Conservation (phyloP, 1,139 yeast genomes). For the Hanseniaspora gamundiae region DNA sequence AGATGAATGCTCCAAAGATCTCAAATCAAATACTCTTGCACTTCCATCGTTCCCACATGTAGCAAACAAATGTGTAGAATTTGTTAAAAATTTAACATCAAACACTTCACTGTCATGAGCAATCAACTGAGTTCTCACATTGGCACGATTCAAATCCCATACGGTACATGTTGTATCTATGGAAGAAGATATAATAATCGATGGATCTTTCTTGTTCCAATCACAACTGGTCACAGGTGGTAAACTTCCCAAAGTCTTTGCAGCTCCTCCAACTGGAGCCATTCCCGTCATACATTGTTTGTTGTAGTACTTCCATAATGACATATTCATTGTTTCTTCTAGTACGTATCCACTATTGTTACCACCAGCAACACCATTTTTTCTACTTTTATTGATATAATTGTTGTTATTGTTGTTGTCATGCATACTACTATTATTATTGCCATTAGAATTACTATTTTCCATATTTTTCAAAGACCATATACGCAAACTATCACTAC, state of each 20-base stretch:
- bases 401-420: background rate
- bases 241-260: conserved; percentile 23
- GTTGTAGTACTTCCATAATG: conserved; percentile 23
- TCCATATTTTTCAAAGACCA: conserved; percentile 17
- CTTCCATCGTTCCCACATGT: conserved; percentile 96
- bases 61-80: conserved; percentile 70
- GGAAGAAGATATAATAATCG: conserved; percentile 67
- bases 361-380: conserved; percentile 10
- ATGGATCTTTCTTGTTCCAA: conserved; percentile 72
- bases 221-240: conserved; percentile 91
- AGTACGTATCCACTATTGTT: conserved; percentile 14
- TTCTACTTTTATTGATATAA: background rate
- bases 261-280: conserved; percentile 7
- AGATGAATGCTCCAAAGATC: conserved; percentile 87
- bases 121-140: conserved; percentile 82
- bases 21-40: conserved; percentile 78
- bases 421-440: no score
- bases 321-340: conserved; percentile 22
- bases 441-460: background rate
- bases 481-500: conserved; percentile 25
- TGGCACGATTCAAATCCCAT: conserved; percentile 65
- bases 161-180: conserved; percentile 95
- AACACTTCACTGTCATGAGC: conserved; percentile 95
- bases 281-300: conserved; percentile 11
- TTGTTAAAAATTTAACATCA: conserved; percentile 76